Conservation (phyloP, 2,329 filamentous ascomycete species). For the Monosporascus sp. region DNA sequence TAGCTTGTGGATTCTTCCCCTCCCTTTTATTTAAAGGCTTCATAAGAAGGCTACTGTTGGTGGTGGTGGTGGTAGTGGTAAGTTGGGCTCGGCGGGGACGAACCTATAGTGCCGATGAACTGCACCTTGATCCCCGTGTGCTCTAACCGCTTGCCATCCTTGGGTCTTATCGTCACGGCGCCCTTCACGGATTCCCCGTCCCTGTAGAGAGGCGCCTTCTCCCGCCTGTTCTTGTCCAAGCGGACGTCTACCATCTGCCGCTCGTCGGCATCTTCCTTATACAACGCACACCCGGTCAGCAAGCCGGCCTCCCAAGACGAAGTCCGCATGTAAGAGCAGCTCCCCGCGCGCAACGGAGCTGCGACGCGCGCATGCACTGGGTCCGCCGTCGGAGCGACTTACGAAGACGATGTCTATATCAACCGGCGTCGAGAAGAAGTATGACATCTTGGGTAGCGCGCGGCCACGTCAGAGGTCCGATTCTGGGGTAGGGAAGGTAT, state of each 20-base stretch:
- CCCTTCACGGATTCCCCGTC: conserved; percentile 98
- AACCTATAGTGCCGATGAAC: conserved; percentile 97
- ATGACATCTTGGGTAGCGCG: conserved; percentile 62
- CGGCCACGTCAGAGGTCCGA: background rate
- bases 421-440: conserved; percentile 96
- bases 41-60: background rate
- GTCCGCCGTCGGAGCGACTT: background rate
- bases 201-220: conserved; percentile 95
- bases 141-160: conserved; percentile 96
- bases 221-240: conserved; percentile 94
- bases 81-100: conserved; percentile 14
- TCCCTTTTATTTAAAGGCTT: conserved; percentile 1
- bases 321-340: background rate
- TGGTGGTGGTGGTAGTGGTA: no score
- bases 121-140: conserved; percentile 99
- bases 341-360: background rate
- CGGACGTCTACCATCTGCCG: conserved; percentile 95
- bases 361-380: background rate
- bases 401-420: conserved; percentile 94
- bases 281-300: background rate
- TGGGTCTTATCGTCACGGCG: conserved; percentile 87
- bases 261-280: conserved; percentile 76
- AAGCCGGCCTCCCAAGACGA: background rate
- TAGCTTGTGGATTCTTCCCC: conserved; percentile 7
- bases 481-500: background rate